Evolutionary conservation across 129 eudicot species (phyloP).

Genomic region (Ambrosia trifida): DNA sequence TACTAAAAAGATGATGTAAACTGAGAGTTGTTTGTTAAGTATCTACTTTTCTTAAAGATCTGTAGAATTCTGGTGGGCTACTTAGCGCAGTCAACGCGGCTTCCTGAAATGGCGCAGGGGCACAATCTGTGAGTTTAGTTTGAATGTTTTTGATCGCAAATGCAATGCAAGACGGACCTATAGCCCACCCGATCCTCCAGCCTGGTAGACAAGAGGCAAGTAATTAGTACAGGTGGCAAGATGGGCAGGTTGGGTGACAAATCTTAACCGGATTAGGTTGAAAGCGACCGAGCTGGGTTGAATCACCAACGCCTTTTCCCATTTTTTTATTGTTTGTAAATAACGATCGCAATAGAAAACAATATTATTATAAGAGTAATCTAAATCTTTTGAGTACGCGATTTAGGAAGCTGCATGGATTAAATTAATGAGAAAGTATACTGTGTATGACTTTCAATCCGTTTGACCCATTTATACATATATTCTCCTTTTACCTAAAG

Average conservation of each 20-base stretch:
- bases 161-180: conserved; percentile 83
- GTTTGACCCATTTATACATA: neutral
- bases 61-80: conserved; percentile 63
- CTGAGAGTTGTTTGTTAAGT: neutral
- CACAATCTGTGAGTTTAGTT: conserved; percentile 77
- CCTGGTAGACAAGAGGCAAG: conserved; percentile 46
- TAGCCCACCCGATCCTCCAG: conserved; percentile 99
- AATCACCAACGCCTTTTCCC: no score
- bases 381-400: neutral
- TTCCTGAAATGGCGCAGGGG: conserved; percentile 99
- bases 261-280: no score
- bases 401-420: no score
- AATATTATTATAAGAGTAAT: neutral
- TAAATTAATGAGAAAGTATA: no score
- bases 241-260: neutral
- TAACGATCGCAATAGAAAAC: no score
- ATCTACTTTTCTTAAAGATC: conserved; percentile 56
- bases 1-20: neutral
- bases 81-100: conserved; percentile 89
- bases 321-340: no score
- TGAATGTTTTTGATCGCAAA: conserved; percentile 87
- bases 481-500: neutral
- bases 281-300: no score
- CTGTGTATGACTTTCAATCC: conserved; percentile 9
- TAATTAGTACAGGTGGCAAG: conserved; percentile 7